A percentile compares a stretch with the other conserved stretches of the same genome.
phyloP scores from a whole-genome alignment of 495 filamentous ascomycete species.

The Thermochaetoides thermophila region DNA sequence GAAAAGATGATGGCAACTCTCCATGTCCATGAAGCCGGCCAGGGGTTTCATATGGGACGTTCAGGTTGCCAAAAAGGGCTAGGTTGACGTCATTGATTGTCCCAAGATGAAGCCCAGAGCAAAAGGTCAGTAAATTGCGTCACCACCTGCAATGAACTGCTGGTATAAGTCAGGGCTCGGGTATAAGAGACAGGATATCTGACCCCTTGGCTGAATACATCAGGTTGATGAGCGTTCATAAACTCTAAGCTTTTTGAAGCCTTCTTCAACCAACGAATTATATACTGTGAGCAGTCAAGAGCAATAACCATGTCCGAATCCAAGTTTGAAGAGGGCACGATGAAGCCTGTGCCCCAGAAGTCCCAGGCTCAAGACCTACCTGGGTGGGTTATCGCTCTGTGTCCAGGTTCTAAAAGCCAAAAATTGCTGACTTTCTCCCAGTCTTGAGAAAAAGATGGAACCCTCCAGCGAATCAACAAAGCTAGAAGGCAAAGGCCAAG shows the following conservation, averaged over 20 bases:
- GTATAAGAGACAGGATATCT: too few species aligned
- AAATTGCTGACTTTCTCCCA: neutral
- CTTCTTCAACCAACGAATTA: neutral
- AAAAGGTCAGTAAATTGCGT: too few species aligned
- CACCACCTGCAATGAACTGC: too few species aligned
- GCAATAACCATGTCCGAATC: conserved; percentile 1
- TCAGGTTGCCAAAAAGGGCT: too few species aligned
- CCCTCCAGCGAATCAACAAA: conserved; percentile 14
- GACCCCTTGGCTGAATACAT: too few species aligned
- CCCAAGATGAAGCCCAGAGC: too few species aligned
- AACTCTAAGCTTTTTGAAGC: neutral
- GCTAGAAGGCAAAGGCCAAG: conserved; percentile 11
- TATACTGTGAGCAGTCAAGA: neutral
- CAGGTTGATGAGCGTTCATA: neutral
- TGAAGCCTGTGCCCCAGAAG: conserved; percentile 4
- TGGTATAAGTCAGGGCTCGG: too few species aligned
- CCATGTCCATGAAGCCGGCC: too few species aligned
- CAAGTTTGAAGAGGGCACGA: neutral
- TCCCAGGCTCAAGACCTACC: conserved; percentile 6
- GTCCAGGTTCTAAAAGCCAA: neutral
- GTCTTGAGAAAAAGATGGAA: conserved; percentile 14
- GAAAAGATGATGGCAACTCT: too few species aligned
- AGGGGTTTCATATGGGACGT: too few species aligned
- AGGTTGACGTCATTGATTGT: too few species aligned
- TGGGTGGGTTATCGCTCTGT: neutral